phyloP scores from a whole-genome alignment of 176 grass and related monocot species.

The Panicum miliaceum region DNA sequence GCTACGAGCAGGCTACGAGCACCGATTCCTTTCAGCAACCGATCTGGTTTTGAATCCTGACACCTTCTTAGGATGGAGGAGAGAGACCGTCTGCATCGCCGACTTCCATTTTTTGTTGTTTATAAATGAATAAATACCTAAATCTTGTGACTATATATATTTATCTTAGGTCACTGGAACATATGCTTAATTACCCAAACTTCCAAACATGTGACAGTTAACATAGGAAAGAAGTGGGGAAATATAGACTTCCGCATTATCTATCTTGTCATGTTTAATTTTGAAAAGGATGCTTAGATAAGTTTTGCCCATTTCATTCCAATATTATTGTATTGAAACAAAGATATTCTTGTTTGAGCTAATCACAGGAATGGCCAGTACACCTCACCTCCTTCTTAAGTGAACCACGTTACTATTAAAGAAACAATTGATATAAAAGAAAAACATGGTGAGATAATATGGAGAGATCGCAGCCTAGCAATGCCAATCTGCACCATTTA shows the following conservation, averaged over 20 bases:
- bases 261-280: not conserved
- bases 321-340: not conserved
- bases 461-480: not conserved
- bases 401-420: too few species aligned
- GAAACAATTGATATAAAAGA: not conserved
- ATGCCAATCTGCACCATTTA: not conserved
- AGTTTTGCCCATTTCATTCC: not conserved
- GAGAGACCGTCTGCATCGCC: too few species aligned
- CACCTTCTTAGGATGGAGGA: too few species aligned
- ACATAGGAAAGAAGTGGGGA: not conserved
- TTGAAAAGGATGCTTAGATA: not conserved
- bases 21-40: too few species aligned
- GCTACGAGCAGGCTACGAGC: too few species aligned
- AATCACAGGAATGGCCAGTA: not conserved
- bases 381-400: too few species aligned
- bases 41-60: too few species aligned
- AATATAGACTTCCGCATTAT: not conserved
- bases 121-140: too few species aligned
- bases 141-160: too few species aligned
- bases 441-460: not conserved
- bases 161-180: too few species aligned
- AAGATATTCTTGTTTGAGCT: not conserved
- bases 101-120: too few species aligned
- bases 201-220: not conserved
- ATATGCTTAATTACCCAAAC: too few species aligned